Evolutionary conservation across 768 basidiomycete genomes (phyloP), one percentile per base, ranked within the genome.

Genomic region (Tephrocybe sp.): DNA sequence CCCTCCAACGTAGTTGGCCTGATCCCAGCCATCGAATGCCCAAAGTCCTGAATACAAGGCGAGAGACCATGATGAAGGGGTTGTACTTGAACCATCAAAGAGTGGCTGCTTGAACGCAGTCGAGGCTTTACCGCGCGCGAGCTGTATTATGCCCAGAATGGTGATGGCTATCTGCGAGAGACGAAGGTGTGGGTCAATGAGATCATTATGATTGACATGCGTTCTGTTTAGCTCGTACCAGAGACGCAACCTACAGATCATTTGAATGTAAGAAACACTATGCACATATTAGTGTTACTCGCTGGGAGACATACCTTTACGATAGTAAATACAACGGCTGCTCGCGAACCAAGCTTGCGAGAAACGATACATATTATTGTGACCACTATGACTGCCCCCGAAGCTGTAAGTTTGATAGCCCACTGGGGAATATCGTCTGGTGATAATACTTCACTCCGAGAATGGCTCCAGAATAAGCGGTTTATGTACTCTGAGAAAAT

Each of bases 21-120:
- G 88, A 60, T 94, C 94, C 94, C 94, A 99, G 0, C 95, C 95
- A 65, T 94, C 94, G 56, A 91, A 94, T 1, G 94, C 94, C 91
- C 89, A 97, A 3, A 98, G 70, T 2, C 93, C 91, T 10, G 93
- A 95, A 66, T 97, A 99, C 5, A 97, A 72, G 0, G 94, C 95
- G n/a, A 97, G 73, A 5, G 94, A 91, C 69, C 92, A 97, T 2
- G 83, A 75, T 1, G 91, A 88, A 0, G 92, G 88, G 53, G 89
- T 89, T 15, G 68, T 77, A 48, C 85, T 88, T 15, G 91, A 86
- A 7, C 78, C 83, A 11, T 74, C 68, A 58, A 95, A 97, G 23
- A 88, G 63, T n/a, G 84, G 75, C 39, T 76, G 75, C 36, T 69
- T 75, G 39, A 95, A 74, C 3, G 88, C 86, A 13, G 75, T 72